Evolutionary conservation across 495 filamentous ascomycete genomes (phyloP).

Genomic region (Bathelium albidoporum): DNA sequence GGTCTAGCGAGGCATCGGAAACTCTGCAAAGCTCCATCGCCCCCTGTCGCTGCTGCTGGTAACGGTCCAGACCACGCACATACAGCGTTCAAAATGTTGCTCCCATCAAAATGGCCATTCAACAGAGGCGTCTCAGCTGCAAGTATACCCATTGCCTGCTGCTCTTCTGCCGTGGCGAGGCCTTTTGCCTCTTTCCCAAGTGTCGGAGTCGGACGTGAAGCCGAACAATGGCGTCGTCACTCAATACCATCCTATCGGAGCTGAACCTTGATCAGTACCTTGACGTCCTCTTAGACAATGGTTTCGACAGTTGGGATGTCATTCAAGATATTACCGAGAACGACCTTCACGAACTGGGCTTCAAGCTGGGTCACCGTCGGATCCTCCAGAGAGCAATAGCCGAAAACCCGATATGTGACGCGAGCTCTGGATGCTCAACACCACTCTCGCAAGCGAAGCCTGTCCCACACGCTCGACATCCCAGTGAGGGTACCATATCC

Average conservation of each 20-base stretch:
- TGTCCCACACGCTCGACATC: background rate
- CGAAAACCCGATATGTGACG: background rate
- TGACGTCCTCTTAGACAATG: slow-evolving; percentile 12
- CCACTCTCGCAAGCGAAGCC: slow-evolving; percentile 3
- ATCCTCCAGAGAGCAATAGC: slow-evolving; percentile 23
- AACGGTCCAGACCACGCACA: background rate
- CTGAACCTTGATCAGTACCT: slow-evolving; percentile 8
- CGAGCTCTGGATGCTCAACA: background rate
- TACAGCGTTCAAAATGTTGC: background rate
- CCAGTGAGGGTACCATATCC: background rate
- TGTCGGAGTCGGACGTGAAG: background rate
- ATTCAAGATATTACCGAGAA: slow-evolving; percentile 24
- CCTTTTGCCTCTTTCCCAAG: background rate
- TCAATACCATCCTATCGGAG: background rate
- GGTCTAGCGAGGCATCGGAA: background rate
- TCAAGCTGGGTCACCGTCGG: slow-evolving; percentile 24
- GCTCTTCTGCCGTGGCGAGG: background rate
- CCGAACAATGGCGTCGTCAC: background rate
- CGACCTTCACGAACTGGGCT: slow-evolving; percentile 17
- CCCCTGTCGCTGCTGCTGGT: background rate
- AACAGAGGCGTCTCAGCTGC: background rate
- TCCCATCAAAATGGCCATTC: background rate
- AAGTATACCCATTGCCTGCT: background rate
- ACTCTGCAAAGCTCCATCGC: background rate
- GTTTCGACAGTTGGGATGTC: slow-evolving; percentile 20